Percentiles rank a stretch among this genome's conserved stretches.
These are phyloP conservation scores for Boletellus sp. DNA, from an alignment of 768 basidiomycete genomes.

Conservation along the genomic window DNA sequence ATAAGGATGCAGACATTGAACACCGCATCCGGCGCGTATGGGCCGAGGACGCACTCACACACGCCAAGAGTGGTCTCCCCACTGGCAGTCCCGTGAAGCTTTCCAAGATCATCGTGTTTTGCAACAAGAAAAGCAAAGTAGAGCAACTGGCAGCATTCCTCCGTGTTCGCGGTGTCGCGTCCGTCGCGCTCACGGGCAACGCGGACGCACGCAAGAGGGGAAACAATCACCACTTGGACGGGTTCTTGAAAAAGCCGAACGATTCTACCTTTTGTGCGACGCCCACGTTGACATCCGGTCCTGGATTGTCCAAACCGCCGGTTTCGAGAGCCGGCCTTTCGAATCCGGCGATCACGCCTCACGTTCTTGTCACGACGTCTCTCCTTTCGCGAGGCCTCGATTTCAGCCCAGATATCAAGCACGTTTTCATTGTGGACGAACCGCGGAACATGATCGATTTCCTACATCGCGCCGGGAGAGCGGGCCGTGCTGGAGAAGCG, in stretches of 20 bases:
- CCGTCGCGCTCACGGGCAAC: constrained; percentile 61
- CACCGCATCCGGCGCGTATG: constrained; percentile 70
- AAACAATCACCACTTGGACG: constrained; percentile 71
- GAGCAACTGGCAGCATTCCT: constrained; percentile 58
- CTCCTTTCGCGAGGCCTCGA: constrained; percentile 88
- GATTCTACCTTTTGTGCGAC: neutral
- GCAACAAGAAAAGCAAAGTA: constrained; percentile 72
- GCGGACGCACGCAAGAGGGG: constrained; percentile 58
- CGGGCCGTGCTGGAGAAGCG: constrained; percentile 66
- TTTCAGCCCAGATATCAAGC: constrained; percentile 70
- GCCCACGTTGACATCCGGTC: neutral
- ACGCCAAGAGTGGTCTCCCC: constrained; percentile 24
- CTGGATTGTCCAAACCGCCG: neutral
- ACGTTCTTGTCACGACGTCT: constrained; percentile 85
- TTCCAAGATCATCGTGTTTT: constrained; percentile 78
- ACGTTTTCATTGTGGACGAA: constrained; percentile 85
- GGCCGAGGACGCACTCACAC: constrained; percentile 54
- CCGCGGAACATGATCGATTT: constrained; percentile 91
- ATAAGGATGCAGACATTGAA: constrained; percentile 77
- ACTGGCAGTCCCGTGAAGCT: constrained; percentile 30
- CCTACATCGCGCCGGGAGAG: constrained; percentile 84
- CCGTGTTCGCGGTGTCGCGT: constrained; percentile 55
- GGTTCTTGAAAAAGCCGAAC: constrained; percentile 55
- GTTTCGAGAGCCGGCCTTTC: constrained; percentile 13
- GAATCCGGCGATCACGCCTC: constrained; percentile 40